A percentile compares a stretch with the other conserved stretches of the same genome.
Conservation (phyloP, 495 filamentous ascomycete genomes). For the Podospora tetraspora region DNA sequence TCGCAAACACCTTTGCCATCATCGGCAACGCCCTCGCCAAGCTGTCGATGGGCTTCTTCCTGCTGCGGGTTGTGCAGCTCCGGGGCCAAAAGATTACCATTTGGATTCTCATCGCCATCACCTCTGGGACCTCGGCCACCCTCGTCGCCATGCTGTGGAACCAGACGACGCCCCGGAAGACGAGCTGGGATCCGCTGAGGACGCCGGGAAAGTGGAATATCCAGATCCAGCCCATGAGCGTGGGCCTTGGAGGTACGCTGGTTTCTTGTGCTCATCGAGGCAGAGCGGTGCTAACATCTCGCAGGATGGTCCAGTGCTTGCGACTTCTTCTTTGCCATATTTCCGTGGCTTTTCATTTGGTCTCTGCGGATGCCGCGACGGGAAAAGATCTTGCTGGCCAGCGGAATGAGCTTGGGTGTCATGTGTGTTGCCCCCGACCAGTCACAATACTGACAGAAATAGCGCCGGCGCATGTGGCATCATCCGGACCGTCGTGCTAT, state of each 20-base stretch:
- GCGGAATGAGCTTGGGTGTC: slow-evolving; percentile 41
- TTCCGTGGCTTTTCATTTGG: slow-evolving; percentile 43
- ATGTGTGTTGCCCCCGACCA: slow-evolving; percentile 27
- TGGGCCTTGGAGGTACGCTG: slow-evolving; percentile 31
- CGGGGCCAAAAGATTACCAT: slow-evolving; percentile 33
- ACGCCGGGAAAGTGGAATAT: slow-evolving; percentile 36
- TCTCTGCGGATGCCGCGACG: slow-evolving; percentile 36
- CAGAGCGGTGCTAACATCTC: background rate
- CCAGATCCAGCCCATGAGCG: slow-evolving; percentile 35
- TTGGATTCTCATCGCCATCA: slow-evolving; percentile 33
- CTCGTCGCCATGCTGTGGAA: slow-evolving; percentile 36
- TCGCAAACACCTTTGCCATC: slow-evolving; percentile 38
- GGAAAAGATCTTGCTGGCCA: slow-evolving; percentile 39
- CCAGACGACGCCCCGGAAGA: slow-evolving; percentile 32
- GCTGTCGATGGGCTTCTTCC: slow-evolving; percentile 38
- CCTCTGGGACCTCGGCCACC: slow-evolving; percentile 26
- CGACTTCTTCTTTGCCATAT: slow-evolving; percentile 42
- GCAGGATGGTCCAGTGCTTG: slow-evolving; percentile 38
- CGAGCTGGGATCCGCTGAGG: slow-evolving; percentile 35
- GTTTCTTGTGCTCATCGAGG: background rate
- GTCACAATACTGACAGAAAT: slow-evolving; percentile 13
- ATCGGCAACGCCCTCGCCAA: slow-evolving; percentile 39
- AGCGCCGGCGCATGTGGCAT: slow-evolving; percentile 40
- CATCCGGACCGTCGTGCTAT: slow-evolving; percentile 35
- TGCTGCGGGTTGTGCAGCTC: slow-evolving; percentile 36